Conservation (phyloP, 208 protist species). For the Leishmania tarentolae region DNA sequence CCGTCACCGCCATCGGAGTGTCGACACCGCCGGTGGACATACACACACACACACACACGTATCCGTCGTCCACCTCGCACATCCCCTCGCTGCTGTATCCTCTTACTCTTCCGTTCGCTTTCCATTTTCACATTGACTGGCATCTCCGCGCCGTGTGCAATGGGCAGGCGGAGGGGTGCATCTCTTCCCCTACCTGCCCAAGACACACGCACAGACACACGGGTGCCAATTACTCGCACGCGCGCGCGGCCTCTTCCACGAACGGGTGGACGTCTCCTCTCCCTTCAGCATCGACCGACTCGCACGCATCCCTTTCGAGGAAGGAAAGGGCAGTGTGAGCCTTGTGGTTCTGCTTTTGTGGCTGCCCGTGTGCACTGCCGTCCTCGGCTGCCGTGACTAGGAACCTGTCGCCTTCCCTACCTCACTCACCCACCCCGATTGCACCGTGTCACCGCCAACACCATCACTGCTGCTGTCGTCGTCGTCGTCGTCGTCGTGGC, state of each 20-base stretch:
- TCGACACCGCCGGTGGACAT: background rate
- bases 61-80: too few species aligned
- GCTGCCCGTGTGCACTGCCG: background rate
- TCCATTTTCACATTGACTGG: background rate
- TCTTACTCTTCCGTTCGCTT: background rate
- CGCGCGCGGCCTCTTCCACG: background rate
- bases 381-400: background rate
- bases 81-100: background rate
- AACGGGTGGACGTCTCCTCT: background rate
- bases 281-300: background rate
- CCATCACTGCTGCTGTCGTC: background rate
- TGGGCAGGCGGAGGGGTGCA: too few species aligned
- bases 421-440: background rate
- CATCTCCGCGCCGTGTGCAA: background rate
- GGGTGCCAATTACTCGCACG: too few species aligned
- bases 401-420: background rate
- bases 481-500: background rate
- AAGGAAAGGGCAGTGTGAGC: too few species aligned
- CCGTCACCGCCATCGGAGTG: background rate
- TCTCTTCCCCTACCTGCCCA: too few species aligned
- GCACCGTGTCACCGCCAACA: background rate
- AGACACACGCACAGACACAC: too few species aligned
- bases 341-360: too few species aligned
- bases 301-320: background rate
- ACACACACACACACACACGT: too few species aligned